phyloP scores from a whole-genome alignment of 345 rosid species.

The Brassica rapa region DNA sequence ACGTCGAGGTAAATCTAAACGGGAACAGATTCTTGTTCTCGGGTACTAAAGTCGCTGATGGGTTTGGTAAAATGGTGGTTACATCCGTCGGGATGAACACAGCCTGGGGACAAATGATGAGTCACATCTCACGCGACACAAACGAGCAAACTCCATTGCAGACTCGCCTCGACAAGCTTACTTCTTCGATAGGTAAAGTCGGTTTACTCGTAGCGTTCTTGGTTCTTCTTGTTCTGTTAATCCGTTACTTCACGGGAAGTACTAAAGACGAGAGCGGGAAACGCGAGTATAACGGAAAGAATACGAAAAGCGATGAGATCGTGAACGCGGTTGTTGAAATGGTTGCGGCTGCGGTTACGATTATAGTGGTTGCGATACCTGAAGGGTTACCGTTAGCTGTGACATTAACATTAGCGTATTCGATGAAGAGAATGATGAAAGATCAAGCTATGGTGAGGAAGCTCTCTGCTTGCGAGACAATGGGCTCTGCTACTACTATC shows the following conservation, averaged over 20 bases:
- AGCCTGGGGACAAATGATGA: constrained; percentile 77
- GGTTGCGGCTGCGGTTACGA: constrained; percentile 72
- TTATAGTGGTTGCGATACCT: constrained; percentile 86
- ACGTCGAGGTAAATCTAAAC: constrained; percentile 38
- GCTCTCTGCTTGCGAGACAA: constrained; percentile 80
- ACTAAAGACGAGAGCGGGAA: constrained; percentile 58
- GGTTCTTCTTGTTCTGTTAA: constrained; percentile 57
- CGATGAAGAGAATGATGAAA: constrained; percentile 80
- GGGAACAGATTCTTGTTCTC: constrained; percentile 60
- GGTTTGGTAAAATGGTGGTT: constrained; percentile 60
- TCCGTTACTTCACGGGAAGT: constrained; percentile 73
- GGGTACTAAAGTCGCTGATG: constrained; percentile 60
- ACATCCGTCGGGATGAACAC: constrained; percentile 79
- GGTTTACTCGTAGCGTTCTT: constrained; percentile 66
- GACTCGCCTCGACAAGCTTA: constrained; percentile 60
- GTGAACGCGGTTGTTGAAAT: constrained; percentile 60
- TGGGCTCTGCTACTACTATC: constrained; percentile 80
- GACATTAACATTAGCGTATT: constrained; percentile 74
- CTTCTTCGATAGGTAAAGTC: constrained; percentile 62
- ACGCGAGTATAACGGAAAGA: constrained; percentile 46
- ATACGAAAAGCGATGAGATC: constrained; percentile 51
- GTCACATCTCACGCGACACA: constrained; percentile 48
- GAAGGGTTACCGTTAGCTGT: constrained; percentile 86
- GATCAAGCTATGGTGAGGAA: constrained; percentile 87
- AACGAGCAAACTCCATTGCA: constrained; percentile 72